Base-by-base conservation (phyloP, 306 rosid species). In the Amphicarpaea edgeworthii region DNA sequence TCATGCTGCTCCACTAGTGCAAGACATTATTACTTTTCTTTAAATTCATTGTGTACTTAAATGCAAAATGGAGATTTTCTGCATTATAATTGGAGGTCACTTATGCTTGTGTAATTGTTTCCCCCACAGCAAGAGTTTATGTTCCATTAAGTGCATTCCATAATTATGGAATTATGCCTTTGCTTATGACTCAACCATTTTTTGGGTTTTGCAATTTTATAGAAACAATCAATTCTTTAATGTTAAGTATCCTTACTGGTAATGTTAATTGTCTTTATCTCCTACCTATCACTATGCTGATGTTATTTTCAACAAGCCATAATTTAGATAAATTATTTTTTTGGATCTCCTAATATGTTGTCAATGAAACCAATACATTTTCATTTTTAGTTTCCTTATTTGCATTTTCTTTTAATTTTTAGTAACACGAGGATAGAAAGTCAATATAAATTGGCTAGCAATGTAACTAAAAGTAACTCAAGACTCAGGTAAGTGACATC, bases 241-340 rank as follows among this genome's bases (percentile, higher is more conserved):
- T 41, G 4, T 43, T 61, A 55, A 75, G 28, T 58, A 77, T 65
- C 54, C 53, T 37, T 46, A 11, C 17, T 40, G 62, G 11, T 42
- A 46, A 57, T 34, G 68, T 38, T 59, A 30, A 59, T 73, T 74
- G 78, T 72, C 46, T 32, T 60, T 59, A n/a, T 40, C 51, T n/a
- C 59, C 14, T 68, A 61, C 74, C 1, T 53, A 7, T 51, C 65
- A 74, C 70, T 62, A 32, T 83, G 78, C 37, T 61, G 63, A 23
- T 53, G 49, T 61, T 62, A 24, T 49, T 60, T 68, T 61, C 78
- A 43, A 5, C n/a, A 53, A 5, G 20, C 7, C 51, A 74, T 60
- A 17, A 61, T 65, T 65, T 79, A 26, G 59, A 53, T 68, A 68
- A 49, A 30, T 78, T 78, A 57, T 55, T 73, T 42, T 61, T 60